These are phyloP conservation scores for Paramecium sexaurelia DNA, from an alignment of 73 alveolate genomes.

Conservation along the genomic window DNA sequence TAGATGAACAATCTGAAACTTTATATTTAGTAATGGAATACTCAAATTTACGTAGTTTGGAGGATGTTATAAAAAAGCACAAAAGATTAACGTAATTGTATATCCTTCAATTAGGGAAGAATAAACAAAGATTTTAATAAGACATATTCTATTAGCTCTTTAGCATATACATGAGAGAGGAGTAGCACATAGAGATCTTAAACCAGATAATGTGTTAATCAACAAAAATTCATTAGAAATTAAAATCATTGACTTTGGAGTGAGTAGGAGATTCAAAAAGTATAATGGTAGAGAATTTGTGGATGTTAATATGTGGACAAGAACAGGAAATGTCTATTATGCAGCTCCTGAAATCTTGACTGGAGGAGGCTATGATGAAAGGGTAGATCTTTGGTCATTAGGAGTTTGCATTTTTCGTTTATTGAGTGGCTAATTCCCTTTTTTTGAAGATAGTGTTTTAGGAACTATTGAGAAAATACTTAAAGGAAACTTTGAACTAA, in stretches of 20 bases:
- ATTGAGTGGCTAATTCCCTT: constrained; percentile 70
- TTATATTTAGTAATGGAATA: constrained; percentile 59
- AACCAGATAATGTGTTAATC: constrained; percentile 86
- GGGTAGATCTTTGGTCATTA: constrained; percentile 94
- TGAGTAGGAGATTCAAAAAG: constrained; percentile 8
- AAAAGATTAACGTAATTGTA: constrained; percentile 20
- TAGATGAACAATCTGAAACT: constrained; percentile 49
- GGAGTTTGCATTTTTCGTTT: constrained; percentile 75
- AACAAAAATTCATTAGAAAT: background rate
- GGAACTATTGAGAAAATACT: constrained; percentile 3
- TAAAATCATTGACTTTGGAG: constrained; percentile 50
- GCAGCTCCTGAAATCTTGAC: constrained; percentile 62
- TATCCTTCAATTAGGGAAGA: constrained; percentile 43
- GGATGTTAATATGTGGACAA: constrained; percentile 64
- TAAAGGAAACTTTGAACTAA: background rate
- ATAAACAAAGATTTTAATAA: background rate
- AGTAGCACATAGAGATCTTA: constrained; percentile 81
- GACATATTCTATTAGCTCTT: constrained; percentile 38
- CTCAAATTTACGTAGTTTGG: background rate
- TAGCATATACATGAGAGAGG: constrained; percentile 38
- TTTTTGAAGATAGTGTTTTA: constrained; percentile 58
- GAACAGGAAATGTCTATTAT: constrained; percentile 63
- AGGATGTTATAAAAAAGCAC: background rate
- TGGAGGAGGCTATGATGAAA: constrained; percentile 84
- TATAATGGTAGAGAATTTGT: background rate